phyloP scores from a whole-genome alignment of 805 yeast genomes.

The Torulaspora gathmanii region DNA sequence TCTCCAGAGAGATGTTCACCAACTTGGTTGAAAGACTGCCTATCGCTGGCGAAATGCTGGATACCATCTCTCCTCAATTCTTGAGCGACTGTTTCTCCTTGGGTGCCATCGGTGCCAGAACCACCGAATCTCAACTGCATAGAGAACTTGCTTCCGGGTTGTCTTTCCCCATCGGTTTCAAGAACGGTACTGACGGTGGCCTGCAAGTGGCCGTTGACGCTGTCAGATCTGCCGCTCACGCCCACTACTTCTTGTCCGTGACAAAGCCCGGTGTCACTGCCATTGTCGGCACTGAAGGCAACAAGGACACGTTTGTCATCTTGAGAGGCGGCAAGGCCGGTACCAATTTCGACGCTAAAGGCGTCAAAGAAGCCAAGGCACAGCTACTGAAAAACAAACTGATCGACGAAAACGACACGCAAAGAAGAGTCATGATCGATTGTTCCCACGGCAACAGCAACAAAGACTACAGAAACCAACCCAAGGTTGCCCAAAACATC shows the following conservation, averaged over 20 bases:
- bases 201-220: constrained; percentile 95
- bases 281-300: constrained; percentile 92
- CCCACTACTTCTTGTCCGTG: constrained; percentile 91
- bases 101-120: constrained; percentile 98
- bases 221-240: constrained; percentile 81
- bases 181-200: constrained; percentile 96
- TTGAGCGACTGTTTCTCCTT: constrained; percentile 87
- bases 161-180: constrained; percentile 97
- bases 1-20: constrained; percentile 80
- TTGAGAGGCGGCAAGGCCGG: constrained; percentile 94
- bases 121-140: constrained; percentile 96
- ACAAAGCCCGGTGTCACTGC: constrained; percentile 97
- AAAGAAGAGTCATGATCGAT: constrained; percentile 87
- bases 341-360: constrained; percentile 78
- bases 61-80: constrained; percentile 95
- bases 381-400: constrained; percentile 50
- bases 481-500: constrained; percentile 72
- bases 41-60: constrained; percentile 96
- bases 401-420: constrained; percentile 39
- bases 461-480: constrained; percentile 90
- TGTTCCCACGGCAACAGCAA: constrained; percentile 96
- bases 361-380: constrained; percentile 61
- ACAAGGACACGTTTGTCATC: constrained; percentile 82
- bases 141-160: constrained; percentile 95
- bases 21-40: constrained; percentile 81